phyloP scores from a whole-genome alignment of 352 stramenopile genomes.

The Thalassiosira livingstoniorum region DNA sequence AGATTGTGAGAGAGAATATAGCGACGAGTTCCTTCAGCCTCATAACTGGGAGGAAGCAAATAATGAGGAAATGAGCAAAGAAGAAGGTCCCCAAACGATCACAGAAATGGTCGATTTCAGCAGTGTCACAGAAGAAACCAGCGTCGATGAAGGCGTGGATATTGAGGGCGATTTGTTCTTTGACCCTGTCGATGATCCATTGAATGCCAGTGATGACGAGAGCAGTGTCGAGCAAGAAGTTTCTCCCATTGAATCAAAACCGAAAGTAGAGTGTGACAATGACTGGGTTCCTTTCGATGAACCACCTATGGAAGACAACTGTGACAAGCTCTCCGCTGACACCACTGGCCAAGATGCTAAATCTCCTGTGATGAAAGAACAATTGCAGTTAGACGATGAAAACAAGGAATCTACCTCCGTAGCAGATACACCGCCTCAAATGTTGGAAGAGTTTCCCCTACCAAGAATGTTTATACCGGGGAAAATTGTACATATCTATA shows the following conservation, averaged over 20 bases:
- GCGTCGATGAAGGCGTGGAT: slow-evolving; percentile 42
- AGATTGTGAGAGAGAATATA: background rate
- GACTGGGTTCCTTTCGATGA: slow-evolving; percentile 65
- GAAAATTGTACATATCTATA: slow-evolving; percentile 88
- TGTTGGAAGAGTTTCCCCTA: slow-evolving; percentile 85
- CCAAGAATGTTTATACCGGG: slow-evolving; percentile 88
- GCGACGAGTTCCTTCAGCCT: too few species aligned
- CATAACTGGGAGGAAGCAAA: too few species aligned
- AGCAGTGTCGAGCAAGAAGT: slow-evolving; percentile 32
- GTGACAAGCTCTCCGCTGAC: too few species aligned
- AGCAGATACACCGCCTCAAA: slow-evolving; percentile 41
- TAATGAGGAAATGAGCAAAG: too few species aligned
- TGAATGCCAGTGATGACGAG: slow-evolving; percentile 66
- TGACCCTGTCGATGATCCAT: slow-evolving; percentile 51
- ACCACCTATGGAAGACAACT: slow-evolving; percentile 37
- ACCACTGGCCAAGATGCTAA: background rate
- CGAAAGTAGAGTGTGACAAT: slow-evolving; percentile 27
- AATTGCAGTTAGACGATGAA: slow-evolving; percentile 19
- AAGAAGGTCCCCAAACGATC: too few species aligned
- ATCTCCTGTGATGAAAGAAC: slow-evolving; percentile 8
- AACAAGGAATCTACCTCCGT: slow-evolving; percentile 40
- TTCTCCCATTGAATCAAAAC: too few species aligned
- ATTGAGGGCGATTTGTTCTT: slow-evolving; percentile 67
- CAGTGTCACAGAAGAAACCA: background rate
- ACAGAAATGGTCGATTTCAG: too few species aligned